Evolutionary conservation across 768 basidiomycete genomes (phyloP), one percentile per base, ranked within the genome.

Genomic region (Termitomyces sp.): DNA sequence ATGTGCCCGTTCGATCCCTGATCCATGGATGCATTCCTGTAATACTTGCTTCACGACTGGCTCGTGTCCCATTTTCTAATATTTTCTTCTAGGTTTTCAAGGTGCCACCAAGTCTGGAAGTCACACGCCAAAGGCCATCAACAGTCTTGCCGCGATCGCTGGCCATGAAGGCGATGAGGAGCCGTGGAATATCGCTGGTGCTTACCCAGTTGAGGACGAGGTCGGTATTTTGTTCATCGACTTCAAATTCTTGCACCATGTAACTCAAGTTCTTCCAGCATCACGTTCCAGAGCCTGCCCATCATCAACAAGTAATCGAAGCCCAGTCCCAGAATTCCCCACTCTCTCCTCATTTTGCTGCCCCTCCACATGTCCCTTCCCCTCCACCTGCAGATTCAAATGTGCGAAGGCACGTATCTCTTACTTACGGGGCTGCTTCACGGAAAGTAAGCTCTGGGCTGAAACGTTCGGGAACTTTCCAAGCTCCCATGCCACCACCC

Each of bases 141-240:
- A 92, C 66, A 93, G 89, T 70, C 83, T 94, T 53, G 83, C 88
- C 36, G 89, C 89, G 55, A 93, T 94, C 71, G 85, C 89, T 52
- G 91, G 90, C 42, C 88, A 91, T 66, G 91, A 94, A 64, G 90
- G 87, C 64, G 91, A 92, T 59, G 91, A 94, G 69, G 91, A 93
- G 62, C 88, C 91, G 56, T 94, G 92, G 92, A 89, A 91, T 69
- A 75, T 79, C 43, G 84, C 85, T 40, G 81, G 79, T 34, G 78
- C 72, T 73, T 82, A 69, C 74, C 76, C 71, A 13, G 76, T 83
- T 58, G 87, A 86, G 53, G 89, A 89, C 33, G 88, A 90, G 73
- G 91, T 89, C 60, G 62, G 74, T 40, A 52, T 42, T 22, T 37
- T 8, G 45, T 53, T 39, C 12, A 49, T 53, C 44, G 26, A 57